A percentile compares a stretch with the other conserved stretches of the same genome.
Conservation (phyloP, 345 rosid species). For the Rhodomyrtus tomentosa region DNA sequence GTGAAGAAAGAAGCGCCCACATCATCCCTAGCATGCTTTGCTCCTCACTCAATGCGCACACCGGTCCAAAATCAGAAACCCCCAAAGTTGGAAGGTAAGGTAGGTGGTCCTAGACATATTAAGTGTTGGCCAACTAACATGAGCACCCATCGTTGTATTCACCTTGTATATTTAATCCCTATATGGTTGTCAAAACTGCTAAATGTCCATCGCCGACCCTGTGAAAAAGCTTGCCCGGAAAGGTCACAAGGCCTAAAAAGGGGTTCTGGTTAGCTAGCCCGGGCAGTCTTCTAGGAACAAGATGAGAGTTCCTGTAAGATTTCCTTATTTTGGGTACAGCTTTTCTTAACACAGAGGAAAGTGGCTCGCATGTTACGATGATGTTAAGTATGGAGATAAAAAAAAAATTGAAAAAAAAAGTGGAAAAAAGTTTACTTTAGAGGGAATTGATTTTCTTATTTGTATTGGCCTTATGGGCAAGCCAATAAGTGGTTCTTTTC, state of each 20-base stretch:
- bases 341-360: neutral
- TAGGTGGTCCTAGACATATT: slow-evolving; percentile 13
- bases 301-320: neutral
- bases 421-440: slow-evolving; percentile 13
- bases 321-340: neutral
- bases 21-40: neutral
- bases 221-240: neutral
- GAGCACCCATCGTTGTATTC: neutral
- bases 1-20: neutral
- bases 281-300: neutral
- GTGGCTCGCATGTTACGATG: neutral
- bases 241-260: neutral
- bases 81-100: slow-evolving; percentile 7
- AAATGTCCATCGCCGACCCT: neutral
- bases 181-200: neutral
- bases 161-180: neutral
- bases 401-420: neutral
- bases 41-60: neutral
- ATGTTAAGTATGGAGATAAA: neutral
- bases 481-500: neutral
- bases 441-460: neutral
- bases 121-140: neutral
- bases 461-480: neutral
- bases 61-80: neutral
- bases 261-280: neutral